Evolutionary conservation across 345 rosid genomes (phyloP), one percentile per base, ranked within the genome.

Genomic region (Citrus sp.): DNA sequence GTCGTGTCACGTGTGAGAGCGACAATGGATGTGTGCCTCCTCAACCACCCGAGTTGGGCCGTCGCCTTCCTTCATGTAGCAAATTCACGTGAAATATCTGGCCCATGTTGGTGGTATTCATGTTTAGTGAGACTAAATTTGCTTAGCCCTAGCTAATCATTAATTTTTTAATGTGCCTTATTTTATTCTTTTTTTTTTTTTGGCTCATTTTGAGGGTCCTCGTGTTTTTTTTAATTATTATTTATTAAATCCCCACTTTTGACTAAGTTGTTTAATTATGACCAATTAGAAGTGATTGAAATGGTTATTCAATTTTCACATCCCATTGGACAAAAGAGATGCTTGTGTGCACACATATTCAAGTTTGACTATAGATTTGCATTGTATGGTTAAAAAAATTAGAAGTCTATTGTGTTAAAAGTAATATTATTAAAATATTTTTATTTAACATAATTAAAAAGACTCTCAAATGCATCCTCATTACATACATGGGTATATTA

Each of bases 81-180:
- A 73, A n/a, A 27, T 63, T 72, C 87, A 85, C 84, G 85, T 86
- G 89, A 74, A 80, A 64, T 73, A 16, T 82, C 64, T 85, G 85
- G 79, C 65, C 85, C 88, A 79, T 51, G 22, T 30, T 14, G 34
- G 65, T 42, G 3, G 40, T 7, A 37, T 34, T 34, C 35, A 56
- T 12, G 34, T 58, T 69, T 27, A 14, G 73, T 7, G 7, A 70
- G 12, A 64, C 40, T 51, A 28, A 51, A 70, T 49, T 51, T 49
- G 14, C 58, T 51, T 51, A 51, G 60, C 16, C 40, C 4, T 51
- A 19, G 25, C 4, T 54, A 71, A 54, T 30, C 37, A 19, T 51
- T 30, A 71, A 30, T 54, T 28, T 71, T 71, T 71, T 71, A 54
- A 30, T 28, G 4, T 34, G 69, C 42, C 42, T 38, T 60, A 60